Conservation (phyloP, 129 eudicot genomes). For the Logfia minima region DNA sequence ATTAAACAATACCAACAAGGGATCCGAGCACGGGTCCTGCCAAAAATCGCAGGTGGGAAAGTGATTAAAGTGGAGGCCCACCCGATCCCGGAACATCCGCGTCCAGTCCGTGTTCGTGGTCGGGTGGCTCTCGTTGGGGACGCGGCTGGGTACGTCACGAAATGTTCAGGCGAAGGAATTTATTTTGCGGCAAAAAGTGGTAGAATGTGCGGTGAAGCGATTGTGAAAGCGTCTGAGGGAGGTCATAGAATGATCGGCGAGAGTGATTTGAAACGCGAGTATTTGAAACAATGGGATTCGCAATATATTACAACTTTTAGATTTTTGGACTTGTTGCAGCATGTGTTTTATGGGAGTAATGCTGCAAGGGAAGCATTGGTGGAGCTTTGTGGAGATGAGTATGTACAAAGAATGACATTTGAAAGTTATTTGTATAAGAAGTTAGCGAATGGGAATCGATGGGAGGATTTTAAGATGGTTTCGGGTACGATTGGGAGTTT, state of each 20-base stretch:
- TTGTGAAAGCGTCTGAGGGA: constrained; percentile 81
- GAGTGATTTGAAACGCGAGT: constrained; percentile 69
- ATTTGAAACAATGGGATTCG: constrained; percentile 85
- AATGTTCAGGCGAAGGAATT: constrained; percentile 96
- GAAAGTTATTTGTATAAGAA: constrained; percentile 94
- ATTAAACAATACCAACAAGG: constrained; percentile 73
- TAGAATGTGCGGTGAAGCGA: constrained; percentile 91
- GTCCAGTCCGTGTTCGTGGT: constrained; percentile 68
- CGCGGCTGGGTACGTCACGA: constrained; percentile 91
- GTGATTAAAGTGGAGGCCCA: constrained; percentile 93
- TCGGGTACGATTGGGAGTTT: constrained; percentile 85
- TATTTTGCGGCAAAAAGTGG: constrained; percentile 97
- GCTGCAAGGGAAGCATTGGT: constrained; percentile 96
- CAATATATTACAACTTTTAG: constrained; percentile 78
- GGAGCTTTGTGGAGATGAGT: constrained; percentile 95
- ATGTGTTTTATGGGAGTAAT: constrained; percentile 89
- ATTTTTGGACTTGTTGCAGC: constrained; percentile 78
- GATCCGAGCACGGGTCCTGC: constrained; percentile 59
- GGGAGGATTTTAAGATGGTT: constrained; percentile 86
- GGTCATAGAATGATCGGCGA: constrained; percentile 76
- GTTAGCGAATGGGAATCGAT: constrained; percentile 68
- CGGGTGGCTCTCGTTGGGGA: constrained; percentile 89
- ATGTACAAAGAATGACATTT: constrained; percentile 95
- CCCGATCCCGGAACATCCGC: constrained; percentile 94
- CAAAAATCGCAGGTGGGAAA: constrained; percentile 76